These are phyloP conservation scores for Pythium coloratum DNA, from an alignment of 352 stramenopile species.

Conservation along the genomic window DNA sequence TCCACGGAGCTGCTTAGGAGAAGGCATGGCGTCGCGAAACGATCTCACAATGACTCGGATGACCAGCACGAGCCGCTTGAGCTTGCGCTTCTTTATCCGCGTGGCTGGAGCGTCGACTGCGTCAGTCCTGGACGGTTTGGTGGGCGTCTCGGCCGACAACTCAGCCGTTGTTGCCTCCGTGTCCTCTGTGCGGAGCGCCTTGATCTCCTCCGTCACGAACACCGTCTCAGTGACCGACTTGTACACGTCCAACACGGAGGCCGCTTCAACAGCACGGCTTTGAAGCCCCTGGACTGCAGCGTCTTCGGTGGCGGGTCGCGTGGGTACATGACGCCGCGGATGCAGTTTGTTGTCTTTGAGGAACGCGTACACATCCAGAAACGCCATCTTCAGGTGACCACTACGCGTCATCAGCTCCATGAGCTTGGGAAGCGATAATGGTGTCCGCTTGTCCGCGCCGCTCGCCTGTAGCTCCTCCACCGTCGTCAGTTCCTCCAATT, in stretches of 20 bases:
- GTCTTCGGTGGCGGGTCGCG: background rate
- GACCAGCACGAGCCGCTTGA: slow-evolving; percentile 47
- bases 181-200: background rate
- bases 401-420: slow-evolving; percentile 29
- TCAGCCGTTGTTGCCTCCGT: background rate
- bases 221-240: slow-evolving; percentile 38
- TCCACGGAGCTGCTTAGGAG: slow-evolving; percentile 22
- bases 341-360: slow-evolving; percentile 72
- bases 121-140: background rate
- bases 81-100: slow-evolving; percentile 35
- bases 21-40: slow-evolving; percentile 42
- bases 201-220: slow-evolving; percentile 11
- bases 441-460: slow-evolving; percentile 2
- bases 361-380: slow-evolving; percentile 55
- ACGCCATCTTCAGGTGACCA: slow-evolving; percentile 36
- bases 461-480: slow-evolving; percentile 10
- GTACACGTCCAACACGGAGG: slow-evolving; percentile 61
- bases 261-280: background rate
- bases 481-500: slow-evolving; percentile 17
- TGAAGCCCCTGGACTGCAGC: background rate
- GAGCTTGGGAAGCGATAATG: slow-evolving; percentile 33
- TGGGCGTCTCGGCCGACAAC: background rate
- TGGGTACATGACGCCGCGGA: slow-evolving; percentile 35
- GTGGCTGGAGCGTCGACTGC: slow-evolving; percentile 1
- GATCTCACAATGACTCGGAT: slow-evolving; percentile 59